These are phyloP conservation scores for Massarina eburnea DNA, from an alignment of 2,329 filamentous ascomycete species.

Conservation along the genomic window DNA sequence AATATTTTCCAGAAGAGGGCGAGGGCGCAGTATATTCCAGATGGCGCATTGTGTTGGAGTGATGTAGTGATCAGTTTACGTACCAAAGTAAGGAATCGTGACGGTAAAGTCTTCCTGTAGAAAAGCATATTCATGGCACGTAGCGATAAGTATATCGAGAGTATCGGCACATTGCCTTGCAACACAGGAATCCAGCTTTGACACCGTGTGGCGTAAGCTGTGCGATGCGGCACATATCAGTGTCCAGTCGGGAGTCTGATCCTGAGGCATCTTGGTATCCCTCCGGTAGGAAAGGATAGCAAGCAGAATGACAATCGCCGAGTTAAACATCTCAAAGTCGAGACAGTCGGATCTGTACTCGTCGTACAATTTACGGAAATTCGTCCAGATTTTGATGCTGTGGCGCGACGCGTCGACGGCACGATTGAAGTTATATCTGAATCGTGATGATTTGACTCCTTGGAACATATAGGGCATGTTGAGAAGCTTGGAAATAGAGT, in stretches of 20 bases:
- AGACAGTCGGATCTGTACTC: conserved; percentile 2
- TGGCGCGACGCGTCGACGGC: background rate
- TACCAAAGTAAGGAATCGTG: conserved; percentile 1
- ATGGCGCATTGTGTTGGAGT: background rate
- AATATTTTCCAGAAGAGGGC: too few species aligned
- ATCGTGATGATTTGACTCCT: background rate
- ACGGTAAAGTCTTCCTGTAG: background rate
- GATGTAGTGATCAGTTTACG: background rate
- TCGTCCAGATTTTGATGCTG: background rate
- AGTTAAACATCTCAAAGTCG: conserved; percentile 3
- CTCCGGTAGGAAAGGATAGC: background rate
- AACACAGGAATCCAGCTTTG: background rate
- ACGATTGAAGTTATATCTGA: background rate
- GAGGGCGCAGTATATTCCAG: background rate
- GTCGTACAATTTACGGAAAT: background rate
- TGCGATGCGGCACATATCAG: background rate
- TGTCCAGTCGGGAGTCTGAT: background rate
- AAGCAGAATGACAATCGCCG: background rate
- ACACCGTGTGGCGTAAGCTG: background rate
- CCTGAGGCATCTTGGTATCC: background rate
- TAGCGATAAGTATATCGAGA: background rate
- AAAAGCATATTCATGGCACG: background rate
- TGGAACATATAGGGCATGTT: conserved; percentile 6
- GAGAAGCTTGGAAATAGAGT: background rate
- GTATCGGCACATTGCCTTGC: conserved; percentile 1